A percentile compares a stretch with the other conserved stretches of the same genome.
phyloP scores from a whole-genome alignment of 1,284 basidiomycete genomes.

The Cystobasidium pallidum region DNA sequence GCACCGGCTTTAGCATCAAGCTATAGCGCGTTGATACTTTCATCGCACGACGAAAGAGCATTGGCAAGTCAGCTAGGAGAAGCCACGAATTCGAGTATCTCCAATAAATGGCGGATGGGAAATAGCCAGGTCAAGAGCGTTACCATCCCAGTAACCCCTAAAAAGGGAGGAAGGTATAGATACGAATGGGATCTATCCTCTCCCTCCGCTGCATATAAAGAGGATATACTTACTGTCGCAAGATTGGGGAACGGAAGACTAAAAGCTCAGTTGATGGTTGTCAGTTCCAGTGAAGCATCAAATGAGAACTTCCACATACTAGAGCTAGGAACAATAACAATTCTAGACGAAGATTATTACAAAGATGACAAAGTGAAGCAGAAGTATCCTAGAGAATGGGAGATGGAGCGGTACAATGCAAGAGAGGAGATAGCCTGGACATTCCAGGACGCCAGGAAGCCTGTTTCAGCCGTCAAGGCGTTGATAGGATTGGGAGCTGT shows the following conservation, averaged over 20 bases:
- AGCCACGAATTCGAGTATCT: not conserved
- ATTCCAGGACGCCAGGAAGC: conserved; percentile 22
- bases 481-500: conserved; percentile 33
- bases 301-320: not conserved
- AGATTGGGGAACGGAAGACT: conserved; percentile 17
- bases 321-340: conserved; percentile 25
- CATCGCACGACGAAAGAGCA: conserved; percentile 16
- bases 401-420: conserved; percentile 33
- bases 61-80: conserved; percentile 1
- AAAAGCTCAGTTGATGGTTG: conserved; percentile 28
- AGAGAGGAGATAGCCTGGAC: conserved; percentile 28
- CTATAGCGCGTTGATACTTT: conserved; percentile 27
- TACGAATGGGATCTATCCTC: conserved; percentile 40
- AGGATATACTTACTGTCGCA: conserved; percentile 34
- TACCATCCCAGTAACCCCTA: conserved; percentile 25
- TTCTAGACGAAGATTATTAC: conserved; percentile 31
- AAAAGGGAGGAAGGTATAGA: conserved; percentile 42
- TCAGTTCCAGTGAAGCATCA: not conserved
- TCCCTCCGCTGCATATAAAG: not conserved
- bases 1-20: not conserved
- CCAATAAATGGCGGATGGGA: conserved; percentile 14
- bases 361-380: not conserved
- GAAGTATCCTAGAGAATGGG: conserved; percentile 44
- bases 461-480: conserved; percentile 22
- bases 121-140: conserved; percentile 28